phyloP scores from a whole-genome alignment of 1,139 yeast species.

The Barnettozyma hawaiiensis region DNA sequence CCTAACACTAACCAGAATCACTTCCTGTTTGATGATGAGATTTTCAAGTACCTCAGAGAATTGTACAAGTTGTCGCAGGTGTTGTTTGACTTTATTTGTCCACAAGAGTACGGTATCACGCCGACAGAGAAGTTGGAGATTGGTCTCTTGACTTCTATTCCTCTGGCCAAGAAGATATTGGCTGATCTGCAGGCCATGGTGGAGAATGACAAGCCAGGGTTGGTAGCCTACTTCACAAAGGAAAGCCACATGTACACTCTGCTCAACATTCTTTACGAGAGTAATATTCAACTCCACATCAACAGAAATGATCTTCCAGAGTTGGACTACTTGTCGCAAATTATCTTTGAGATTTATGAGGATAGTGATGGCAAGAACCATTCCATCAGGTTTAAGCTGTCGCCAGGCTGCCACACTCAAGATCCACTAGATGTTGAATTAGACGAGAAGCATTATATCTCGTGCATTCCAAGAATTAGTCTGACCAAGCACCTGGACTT shows the following conservation, averaged over 20 bases:
- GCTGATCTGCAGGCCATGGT: slow-evolving; percentile 77
- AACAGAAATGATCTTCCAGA: slow-evolving; percentile 95
- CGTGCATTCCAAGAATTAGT: slow-evolving; percentile 87
- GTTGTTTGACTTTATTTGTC: slow-evolving; percentile 93
- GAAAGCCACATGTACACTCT: slow-evolving; percentile 96
- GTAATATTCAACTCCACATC: slow-evolving; percentile 91
- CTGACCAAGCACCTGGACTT: slow-evolving; percentile 91
- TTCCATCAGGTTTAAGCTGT: slow-evolving; percentile 78
- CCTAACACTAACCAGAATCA: slow-evolving; percentile 16
- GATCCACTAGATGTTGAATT: slow-evolving; percentile 95
- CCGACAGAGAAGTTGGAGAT: slow-evolving; percentile 94
- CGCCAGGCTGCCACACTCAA: slow-evolving; percentile 98
- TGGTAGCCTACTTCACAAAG: slow-evolving; percentile 88
- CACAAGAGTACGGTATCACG: slow-evolving; percentile 97
- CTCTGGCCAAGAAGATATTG: slow-evolving; percentile 84
- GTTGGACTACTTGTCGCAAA: slow-evolving; percentile 90
- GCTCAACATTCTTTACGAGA: slow-evolving; percentile 83
- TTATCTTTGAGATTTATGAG: slow-evolving; percentile 89
- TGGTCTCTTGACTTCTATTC: slow-evolving; percentile 89
- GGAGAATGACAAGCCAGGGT: slow-evolving; percentile 71
- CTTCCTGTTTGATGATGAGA: slow-evolving; percentile 67
- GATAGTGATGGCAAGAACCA: slow-evolving; percentile 72
- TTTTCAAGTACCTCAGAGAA: slow-evolving; percentile 77
- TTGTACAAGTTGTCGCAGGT: slow-evolving; percentile 87
- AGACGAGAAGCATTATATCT: slow-evolving; percentile 94